A percentile compares a stretch with the other conserved stretches of the same genome.
Evolutionary conservation across 495 filamentous ascomycete species (phyloP).

Genomic region (Lasiosphaeris hirsuta): DNA sequence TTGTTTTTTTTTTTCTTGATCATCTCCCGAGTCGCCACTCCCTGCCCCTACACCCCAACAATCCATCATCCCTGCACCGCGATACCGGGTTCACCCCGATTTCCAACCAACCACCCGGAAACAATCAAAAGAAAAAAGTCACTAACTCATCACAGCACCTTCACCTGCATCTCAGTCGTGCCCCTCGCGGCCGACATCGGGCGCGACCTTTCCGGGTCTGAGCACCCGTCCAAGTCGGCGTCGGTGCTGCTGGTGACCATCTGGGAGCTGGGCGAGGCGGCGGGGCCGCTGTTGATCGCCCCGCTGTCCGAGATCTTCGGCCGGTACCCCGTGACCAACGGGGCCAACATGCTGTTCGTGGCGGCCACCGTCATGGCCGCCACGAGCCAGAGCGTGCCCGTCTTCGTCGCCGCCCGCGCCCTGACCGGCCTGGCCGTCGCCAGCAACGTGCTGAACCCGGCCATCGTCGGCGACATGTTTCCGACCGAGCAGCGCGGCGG

Average conservation of each 20-base stretch:
- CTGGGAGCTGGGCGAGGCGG: conserved; percentile 55
- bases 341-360: conserved; percentile 51
- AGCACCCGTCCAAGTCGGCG: conserved; percentile 38
- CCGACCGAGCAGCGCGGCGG: conserved; percentile 46
- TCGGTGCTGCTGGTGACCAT: conserved; percentile 57
- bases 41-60: neutral
- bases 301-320: conserved; percentile 57
- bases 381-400: conserved; percentile 32
- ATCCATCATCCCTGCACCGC: neutral
- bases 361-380: conserved; percentile 43
- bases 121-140: neutral
- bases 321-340: conserved; percentile 52
- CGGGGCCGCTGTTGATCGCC: conserved; percentile 57
- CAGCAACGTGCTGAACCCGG: conserved; percentile 54
- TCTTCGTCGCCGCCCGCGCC: conserved; percentile 48
- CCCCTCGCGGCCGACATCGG: conserved; percentile 51
- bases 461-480: conserved; percentile 59
- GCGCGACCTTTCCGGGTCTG: conserved; percentile 39
- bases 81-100: neutral
- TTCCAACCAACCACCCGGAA: neutral
- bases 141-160: conserved; percentile 36
- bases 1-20: neutral
- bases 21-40: neutral
- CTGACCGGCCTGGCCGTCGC: conserved; percentile 53
- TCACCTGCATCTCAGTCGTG: conserved; percentile 55